Base-by-base conservation (phyloP, 768 basidiomycete genomes). In the Boletus rubescentipes region DNA sequence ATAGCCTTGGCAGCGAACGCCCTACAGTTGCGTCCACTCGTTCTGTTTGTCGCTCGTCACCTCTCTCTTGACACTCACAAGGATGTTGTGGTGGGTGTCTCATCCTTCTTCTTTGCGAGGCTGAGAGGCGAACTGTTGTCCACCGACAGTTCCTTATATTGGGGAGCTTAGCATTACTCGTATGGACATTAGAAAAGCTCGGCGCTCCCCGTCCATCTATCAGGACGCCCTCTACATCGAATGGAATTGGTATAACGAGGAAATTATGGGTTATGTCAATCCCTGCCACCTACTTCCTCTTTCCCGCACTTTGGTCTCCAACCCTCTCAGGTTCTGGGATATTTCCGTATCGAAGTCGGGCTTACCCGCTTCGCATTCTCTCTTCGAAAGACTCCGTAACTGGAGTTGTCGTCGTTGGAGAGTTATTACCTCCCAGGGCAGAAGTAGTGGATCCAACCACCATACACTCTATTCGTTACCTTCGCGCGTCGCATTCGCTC, bases 321-420 rank as follows among this genome's bases (percentile, higher is more conserved):
- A 77, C 83, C 16, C 77, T 88, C 32, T 78, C 77, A 2, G 79
- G 80, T 64, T 85, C 83, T 35, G 67, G 83, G 15, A 54, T 62
- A 26, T 67, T 74, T 51, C 75, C 82, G 5, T 85, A 81, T 62
- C 73, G 68, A 29, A 82, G 80, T 57, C 81, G 81, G 2, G 69
- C 65, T 30, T 77, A 77, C 53, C 80, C 83, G 3, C 72, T 90
- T n/a, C 80, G 77, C 34, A 80, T 93, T 23, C 80, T 87, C 45
- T 89, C 81, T 2, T 79, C 87, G 2, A 78, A 78, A 18, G 77
- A 83, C 51, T 89, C 89, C 18, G 69, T 79, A n/a, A 95, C 91
- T 1, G 94, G 94, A 2, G 74, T 87, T 14, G 82, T 98, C 32
- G 81, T 88, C 2, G 93, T 97, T 9, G 94, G 84, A 29, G 91